These are phyloP conservation scores for Mycena vitilis DNA, from an alignment of 768 basidiomycete species.

Conservation along the genomic window DNA sequence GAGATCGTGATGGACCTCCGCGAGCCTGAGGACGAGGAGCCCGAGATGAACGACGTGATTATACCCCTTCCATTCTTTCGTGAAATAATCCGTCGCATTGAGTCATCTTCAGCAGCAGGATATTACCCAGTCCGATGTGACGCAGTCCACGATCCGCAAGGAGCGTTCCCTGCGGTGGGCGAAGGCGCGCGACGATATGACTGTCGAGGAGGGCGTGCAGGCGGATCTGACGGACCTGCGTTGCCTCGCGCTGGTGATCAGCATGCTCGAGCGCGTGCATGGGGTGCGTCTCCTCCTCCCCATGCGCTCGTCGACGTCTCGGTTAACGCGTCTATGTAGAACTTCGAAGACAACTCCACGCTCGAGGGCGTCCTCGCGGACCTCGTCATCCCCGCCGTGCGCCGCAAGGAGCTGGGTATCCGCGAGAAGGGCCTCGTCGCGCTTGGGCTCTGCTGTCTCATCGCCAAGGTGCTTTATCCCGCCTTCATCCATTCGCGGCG, in stretches of 20 bases:
- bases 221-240: conserved; percentile 83
- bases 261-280: conserved; percentile 91
- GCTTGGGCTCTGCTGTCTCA: conserved; percentile 87
- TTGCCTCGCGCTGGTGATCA: conserved; percentile 85
- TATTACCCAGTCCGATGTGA: conserved; percentile 44
- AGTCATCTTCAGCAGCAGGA: conserved; percentile 33
- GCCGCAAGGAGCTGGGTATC: conserved; percentile 85
- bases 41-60: conserved; percentile 36
- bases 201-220: conserved; percentile 71
- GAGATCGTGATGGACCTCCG: conserved; percentile 86
- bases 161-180: conserved; percentile 43
- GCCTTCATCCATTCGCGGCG: no score
- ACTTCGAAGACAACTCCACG: conserved; percentile 83
- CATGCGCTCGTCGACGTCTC: conserved; percentile 34
- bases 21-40: conserved; percentile 52
- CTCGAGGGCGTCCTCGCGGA: conserved; percentile 85
- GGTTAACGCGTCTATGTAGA: conserved; percentile 50
- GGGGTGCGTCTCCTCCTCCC: conserved; percentile 64
- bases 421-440: conserved; percentile 85
- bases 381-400: conserved; percentile 90
- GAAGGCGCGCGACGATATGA: conserved; percentile 69
- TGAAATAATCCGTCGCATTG: not conserved
- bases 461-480: conserved; percentile 67
- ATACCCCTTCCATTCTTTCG: not conserved
- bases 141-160: conserved; percentile 35